Base-by-base conservation (phyloP, 2,329 filamentous ascomycete genomes). In the Phialophora macrospora region DNA sequence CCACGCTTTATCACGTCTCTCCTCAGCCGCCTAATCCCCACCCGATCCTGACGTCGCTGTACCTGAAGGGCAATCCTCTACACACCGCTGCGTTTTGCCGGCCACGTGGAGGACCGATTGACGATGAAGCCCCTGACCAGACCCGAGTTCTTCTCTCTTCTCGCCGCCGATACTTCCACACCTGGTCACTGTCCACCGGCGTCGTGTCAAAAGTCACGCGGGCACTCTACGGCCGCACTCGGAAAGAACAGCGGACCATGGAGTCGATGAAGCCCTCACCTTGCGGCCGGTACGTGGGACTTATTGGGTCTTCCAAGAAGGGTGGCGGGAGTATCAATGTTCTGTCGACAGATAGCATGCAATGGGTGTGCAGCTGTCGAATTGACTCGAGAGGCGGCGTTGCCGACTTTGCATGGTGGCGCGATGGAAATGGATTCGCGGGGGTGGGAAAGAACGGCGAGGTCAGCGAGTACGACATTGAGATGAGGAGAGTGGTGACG, bases 381-480 rank as follows among this genome's bases (percentile, higher is more conserved):
- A 83, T 97, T 54, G 92, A 97, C 73, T 90, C 91, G 70, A 85
- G 87, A 56, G 89, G 92, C 58, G 93, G 93, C 44, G 88, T 98
- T 55, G 90, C 92, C 0, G 94, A 97, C 77, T 96, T 97, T 74
- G 88, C 87, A 1, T 99, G 95, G 95, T 97, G 93, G 93, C 85
- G 87, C 60, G 88, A 92, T 67, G 91, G 93, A 38, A 85, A 89
- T 48, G 94, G 93, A 4, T 82, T 99, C 73, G 90, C 88, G 0
- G 90, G 97, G 49, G 87, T 91, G 1, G 93, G 92, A 66, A 93
- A 90, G 77, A 92, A 91, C 71, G 95, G 95, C 26, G 91, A 96
- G 74, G 86, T 98, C 6, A 93, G 91, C 60, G 95, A 99, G 80
- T 99, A 92, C 86, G 90, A 88, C 74, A 82, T 96, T 65, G 81